These are phyloP conservation scores for Gymnopilus junonius DNA, from an alignment of 768 basidiomycete genomes.

Conservation along the genomic window DNA sequence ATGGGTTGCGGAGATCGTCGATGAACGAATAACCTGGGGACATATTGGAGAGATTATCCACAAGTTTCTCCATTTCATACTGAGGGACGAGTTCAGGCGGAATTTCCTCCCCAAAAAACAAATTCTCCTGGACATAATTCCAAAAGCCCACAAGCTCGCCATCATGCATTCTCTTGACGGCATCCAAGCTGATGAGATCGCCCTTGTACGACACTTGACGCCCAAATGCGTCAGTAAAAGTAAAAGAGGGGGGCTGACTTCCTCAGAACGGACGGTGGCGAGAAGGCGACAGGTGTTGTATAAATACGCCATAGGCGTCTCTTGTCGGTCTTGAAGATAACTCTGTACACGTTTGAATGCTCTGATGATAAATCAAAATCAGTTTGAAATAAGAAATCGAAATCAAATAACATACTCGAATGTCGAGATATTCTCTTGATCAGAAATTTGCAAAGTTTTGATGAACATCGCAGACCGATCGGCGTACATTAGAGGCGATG, in stretches of 20 bases:
- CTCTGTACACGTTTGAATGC: neutral
- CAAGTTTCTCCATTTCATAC: conserved; percentile 11
- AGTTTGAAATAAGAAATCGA: too few relatives aligned
- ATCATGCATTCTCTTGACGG: conserved; percentile 12
- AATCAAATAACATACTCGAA: conserved; percentile 4
- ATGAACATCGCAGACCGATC: conserved; percentile 1
- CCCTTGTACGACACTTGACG: conserved; percentile 4
- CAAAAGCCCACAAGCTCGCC: neutral
- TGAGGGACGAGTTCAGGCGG: neutral
- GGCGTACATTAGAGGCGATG: conserved; percentile 4
- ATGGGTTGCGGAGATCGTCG: conserved; percentile 10
- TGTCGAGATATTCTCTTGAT: neutral
- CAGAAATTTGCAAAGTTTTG: neutral
- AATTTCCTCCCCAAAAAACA: conserved; percentile 12
- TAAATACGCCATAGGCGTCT: conserved; percentile 17
- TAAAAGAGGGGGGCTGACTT: conserved; percentile 3
- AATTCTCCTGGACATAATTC: neutral
- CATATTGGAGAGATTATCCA: conserved; percentile 1
- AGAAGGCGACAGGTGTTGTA: conserved; percentile 9
- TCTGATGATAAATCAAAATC: too few relatives aligned
- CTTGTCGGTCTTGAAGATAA: neutral
- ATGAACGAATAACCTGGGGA: conserved; percentile 13
- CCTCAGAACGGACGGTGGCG: neutral
- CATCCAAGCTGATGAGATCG: neutral
- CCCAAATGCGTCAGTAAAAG: neutral